phyloP scores from a whole-genome alignment of 768 basidiomycete genomes.

The Lactarius hatsudake region DNA sequence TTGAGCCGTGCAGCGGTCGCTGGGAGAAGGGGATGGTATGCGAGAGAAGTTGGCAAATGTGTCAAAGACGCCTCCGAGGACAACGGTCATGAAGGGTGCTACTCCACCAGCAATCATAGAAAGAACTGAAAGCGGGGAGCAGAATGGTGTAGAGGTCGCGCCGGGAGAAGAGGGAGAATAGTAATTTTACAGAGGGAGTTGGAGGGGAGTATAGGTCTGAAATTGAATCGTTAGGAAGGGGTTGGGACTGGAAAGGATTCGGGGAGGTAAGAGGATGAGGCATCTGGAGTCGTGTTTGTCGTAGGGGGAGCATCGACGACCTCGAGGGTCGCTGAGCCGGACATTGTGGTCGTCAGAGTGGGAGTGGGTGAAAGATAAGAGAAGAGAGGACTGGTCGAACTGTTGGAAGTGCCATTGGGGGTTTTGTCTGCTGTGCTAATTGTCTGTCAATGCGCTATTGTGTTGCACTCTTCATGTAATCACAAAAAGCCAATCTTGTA shows the following conservation, averaged over 20 bases:
- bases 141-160: constrained; percentile 57
- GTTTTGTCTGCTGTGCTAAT: constrained; percentile 31
- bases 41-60: constrained; percentile 61
- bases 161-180: constrained; percentile 63
- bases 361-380: constrained; percentile 25
- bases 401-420: constrained; percentile 28
- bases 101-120: constrained; percentile 66
- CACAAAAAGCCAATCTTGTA: constrained; percentile 21
- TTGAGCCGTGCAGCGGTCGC: constrained; percentile 52
- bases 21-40: constrained; percentile 38
- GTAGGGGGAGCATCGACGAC: constrained; percentile 28
- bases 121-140: constrained; percentile 58
- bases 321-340: constrained; percentile 30
- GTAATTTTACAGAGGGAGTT: constrained; percentile 46
- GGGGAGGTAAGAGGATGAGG: constrained; percentile 27
- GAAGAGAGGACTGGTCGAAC: constrained; percentile 14
- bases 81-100: constrained; percentile 83
- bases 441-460: constrained; percentile 24
- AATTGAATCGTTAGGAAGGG: constrained; percentile 29
- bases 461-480: constrained; percentile 20
- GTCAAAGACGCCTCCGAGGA: constrained; percentile 76
- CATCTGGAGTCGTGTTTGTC: constrained; percentile 29
- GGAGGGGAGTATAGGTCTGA: constrained; percentile 30
- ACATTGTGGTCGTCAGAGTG: constrained; percentile 28
- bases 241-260: constrained; percentile 24